Percentiles rank a stretch among this genome's conserved stretches.
phyloP scores from a whole-genome alignment of 169 alveolate species.

The Eimeria sp. region DNA sequence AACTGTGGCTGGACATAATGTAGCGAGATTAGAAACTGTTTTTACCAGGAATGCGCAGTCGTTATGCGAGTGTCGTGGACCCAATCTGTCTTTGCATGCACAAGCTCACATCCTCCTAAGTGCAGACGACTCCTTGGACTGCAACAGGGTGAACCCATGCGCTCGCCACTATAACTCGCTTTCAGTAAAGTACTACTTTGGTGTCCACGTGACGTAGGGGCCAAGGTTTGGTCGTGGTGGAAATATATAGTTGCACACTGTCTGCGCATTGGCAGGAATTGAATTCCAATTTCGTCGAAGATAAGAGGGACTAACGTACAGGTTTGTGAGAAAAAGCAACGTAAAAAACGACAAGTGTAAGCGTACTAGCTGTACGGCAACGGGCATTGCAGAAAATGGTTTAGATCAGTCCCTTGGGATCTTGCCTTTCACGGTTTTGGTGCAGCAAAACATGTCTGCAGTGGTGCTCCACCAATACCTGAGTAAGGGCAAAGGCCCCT shows the following conservation, averaged over 20 bases:
- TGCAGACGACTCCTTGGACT: background rate
- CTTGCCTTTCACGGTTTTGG: background rate
- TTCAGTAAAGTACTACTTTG: background rate
- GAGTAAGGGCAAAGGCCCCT: background rate
- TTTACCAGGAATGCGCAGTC: background rate
- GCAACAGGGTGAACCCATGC: background rate
- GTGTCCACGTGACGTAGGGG: background rate
- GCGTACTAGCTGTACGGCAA: background rate
- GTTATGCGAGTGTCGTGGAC: background rate
- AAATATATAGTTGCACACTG: background rate
- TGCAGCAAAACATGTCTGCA: background rate
- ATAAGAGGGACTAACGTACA: background rate
- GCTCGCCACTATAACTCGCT: background rate
- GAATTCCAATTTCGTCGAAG: background rate
- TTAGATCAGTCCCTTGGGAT: background rate
- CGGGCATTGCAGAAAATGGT: background rate
- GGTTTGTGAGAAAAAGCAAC: background rate
- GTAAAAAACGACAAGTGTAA: background rate
- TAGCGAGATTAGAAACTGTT: background rate
- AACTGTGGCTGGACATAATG: background rate
- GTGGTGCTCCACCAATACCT: background rate
- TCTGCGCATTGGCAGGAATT: background rate
- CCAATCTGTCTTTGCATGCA: background rate
- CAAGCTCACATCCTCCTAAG: slow-evolving; percentile 31
- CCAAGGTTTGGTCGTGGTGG: background rate